A percentile compares a stretch with the other conserved stretches of the same genome.
Evolutionary conservation across 345 rosid genomes (phyloP).

Genomic region (Microcos paniculata): DNA sequence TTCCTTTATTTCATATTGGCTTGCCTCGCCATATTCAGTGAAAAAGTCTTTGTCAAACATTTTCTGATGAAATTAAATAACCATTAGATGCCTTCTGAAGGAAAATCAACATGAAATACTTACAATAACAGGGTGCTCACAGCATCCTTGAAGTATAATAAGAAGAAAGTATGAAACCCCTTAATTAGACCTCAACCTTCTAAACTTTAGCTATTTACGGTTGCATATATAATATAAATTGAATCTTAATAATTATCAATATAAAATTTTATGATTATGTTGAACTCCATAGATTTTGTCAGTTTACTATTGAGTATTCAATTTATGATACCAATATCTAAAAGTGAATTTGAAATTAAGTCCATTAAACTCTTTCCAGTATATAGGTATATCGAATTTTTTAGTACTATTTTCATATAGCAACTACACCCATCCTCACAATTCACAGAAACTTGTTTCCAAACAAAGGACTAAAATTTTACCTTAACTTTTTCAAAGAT

Average conservation of each 20-base stretch:
- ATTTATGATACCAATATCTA: not conserved
- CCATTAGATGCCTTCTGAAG: not conserved
- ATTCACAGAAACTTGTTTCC: not conserved
- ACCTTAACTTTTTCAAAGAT: not conserved
- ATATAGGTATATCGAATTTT: not conserved
- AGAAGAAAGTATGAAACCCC: not conserved
- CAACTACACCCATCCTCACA: not conserved
- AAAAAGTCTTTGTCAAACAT: conserved; percentile 92
- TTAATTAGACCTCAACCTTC: conserved; percentile 3
- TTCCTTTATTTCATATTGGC: conserved; percentile 89
- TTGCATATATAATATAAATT: not conserved
- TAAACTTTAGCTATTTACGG: not conserved
- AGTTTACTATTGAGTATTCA: not conserved
- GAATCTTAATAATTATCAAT: not conserved
- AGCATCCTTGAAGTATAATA: not conserved
- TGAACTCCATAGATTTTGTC: not conserved
- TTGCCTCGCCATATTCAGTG: conserved; percentile 97
- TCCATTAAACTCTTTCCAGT: not conserved
- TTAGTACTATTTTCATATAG: not conserved
- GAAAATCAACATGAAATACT: not conserved
- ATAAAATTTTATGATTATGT: not conserved
- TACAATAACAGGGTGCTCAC: not conserved
- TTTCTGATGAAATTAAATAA: conserved; percentile 23
- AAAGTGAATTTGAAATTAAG: not conserved
- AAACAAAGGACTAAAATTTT: not conserved